These are phyloP conservation scores for Paspalum vaginatum DNA, from an alignment of 176 grass and related monocot species.

Conservation along the genomic window DNA sequence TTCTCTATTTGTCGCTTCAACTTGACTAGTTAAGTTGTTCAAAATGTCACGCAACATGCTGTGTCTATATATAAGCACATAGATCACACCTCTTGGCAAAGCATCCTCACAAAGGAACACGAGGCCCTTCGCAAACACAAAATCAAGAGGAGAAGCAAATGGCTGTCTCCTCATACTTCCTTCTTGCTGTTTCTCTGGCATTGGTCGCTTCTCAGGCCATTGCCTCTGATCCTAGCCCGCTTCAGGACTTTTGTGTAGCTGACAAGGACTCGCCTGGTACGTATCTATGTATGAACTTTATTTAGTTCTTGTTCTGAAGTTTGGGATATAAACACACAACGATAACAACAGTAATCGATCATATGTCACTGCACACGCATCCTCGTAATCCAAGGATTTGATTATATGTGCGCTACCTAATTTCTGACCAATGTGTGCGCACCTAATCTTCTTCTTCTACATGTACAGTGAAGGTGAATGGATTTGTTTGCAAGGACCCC, in stretches of 20 bases:
- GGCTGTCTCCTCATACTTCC: too few relatives aligned
- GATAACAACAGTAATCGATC: not conserved
- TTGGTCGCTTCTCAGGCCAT: too few relatives aligned
- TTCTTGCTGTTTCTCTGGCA: too few relatives aligned
- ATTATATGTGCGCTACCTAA: not conserved
- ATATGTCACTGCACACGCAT: not conserved
- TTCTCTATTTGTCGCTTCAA: not conserved
- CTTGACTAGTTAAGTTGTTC: not conserved
- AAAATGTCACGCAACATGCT: not conserved
- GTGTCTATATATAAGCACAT: not conserved
- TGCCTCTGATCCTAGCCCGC: too few relatives aligned
- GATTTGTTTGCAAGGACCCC: constrained; percentile 3
- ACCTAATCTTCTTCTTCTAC: not conserved
- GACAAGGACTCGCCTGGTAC: too few relatives aligned
- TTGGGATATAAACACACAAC: too few relatives aligned
- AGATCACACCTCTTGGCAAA: not conserved
- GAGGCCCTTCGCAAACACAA: not conserved
- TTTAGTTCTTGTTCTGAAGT: too few relatives aligned
- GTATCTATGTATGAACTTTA: too few relatives aligned
- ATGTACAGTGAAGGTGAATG: constrained; percentile 9
- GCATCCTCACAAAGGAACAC: not conserved
- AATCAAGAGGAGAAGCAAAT: too few relatives aligned
- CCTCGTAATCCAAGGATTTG: not conserved
- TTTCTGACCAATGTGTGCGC: not conserved
- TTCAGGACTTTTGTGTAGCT: too few relatives aligned